Base-by-base conservation (phyloP, 305 asterid species). In the Fraxinus platypoda region DNA sequence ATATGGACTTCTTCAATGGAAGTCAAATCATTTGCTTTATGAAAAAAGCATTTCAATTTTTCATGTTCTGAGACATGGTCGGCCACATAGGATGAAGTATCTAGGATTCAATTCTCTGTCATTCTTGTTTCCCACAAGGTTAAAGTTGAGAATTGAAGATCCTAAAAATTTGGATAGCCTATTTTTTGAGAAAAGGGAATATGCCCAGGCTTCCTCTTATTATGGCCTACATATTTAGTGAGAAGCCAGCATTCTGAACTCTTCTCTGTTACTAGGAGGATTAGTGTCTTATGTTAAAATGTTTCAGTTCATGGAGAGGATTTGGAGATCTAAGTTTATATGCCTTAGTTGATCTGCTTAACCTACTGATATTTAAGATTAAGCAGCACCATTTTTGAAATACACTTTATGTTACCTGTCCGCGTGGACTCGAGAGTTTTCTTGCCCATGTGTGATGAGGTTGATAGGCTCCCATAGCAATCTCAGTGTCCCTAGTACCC, bases 401-500 rank as follows among this genome's bases (percentile, higher is more conserved):
- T 30, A 30, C 66, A 35, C 13, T 35, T 31, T 15, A 7, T 23
- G 62, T 90, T 87, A 96, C 99, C 98, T 94, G 97, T 84, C 99
- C 99, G 74, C 84, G 91, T 7, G 98, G 98, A 75, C 91, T 90
- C 8, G 94, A 88, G n/a, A 76, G 85, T 79, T 89, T 87, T 83
- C 90, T 91, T 71, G 98, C 98, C 97, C 97, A 94, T 3, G 99
- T 94, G 88, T 94, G 90, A 52, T 89, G 90, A 78, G 98, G 98
- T 83, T 95, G 99, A 85, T 95, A 94, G 62, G 98, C 99, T 74
- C 99, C 99, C 99, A 96, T 94, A 23, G 99, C 99, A 8, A 96
- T 96, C 89, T 96, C 99, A 0, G 99, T 96, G 88, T 96, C 99
- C 81, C 98, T 83, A 35, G 89, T 90, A 5, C 99, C 98, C 88